These are phyloP conservation scores for Bipolaris cookei DNA, from an alignment of 2,329 filamentous ascomycete genomes.

Conservation along the genomic window DNA sequence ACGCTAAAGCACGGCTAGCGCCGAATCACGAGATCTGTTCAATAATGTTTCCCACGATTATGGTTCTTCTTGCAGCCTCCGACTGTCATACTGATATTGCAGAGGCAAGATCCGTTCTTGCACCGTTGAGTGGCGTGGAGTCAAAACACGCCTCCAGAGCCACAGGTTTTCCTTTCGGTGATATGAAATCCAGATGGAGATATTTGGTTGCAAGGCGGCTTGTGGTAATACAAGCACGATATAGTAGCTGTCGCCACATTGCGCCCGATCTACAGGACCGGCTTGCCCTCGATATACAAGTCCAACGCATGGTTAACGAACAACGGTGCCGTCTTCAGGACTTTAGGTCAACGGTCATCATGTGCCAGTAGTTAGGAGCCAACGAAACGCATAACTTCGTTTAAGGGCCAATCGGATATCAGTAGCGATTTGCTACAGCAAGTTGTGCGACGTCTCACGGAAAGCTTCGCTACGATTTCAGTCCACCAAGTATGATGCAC, in stretches of 20 bases:
- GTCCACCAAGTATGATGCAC: constrained; percentile 15
- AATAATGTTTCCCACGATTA: neutral
- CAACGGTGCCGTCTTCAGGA: neutral
- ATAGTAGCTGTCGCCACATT: constrained; percentile 27
- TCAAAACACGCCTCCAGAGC: neutral
- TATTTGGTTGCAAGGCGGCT: neutral
- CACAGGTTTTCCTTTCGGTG: neutral
- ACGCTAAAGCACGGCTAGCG: neutral
- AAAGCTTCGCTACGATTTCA: neutral
- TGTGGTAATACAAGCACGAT: constrained; percentile 15
- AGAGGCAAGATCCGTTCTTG: neutral
- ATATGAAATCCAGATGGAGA: neutral
- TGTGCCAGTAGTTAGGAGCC: neutral
- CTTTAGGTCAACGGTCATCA: neutral
- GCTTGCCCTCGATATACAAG: neutral
- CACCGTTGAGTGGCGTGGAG: neutral
- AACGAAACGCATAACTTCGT: neutral
- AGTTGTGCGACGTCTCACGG: constrained; percentile 14
- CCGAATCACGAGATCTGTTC: neutral
- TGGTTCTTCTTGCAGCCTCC: neutral
- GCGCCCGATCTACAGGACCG: constrained; percentile 8
- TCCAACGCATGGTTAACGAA: neutral
- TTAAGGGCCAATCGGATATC: neutral
- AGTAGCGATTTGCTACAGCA: neutral
- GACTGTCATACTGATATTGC: neutral